These are phyloP conservation scores for Gomphus bonarii DNA, from an alignment of 1,284 basidiomycete genomes.

Conservation along the genomic window DNA sequence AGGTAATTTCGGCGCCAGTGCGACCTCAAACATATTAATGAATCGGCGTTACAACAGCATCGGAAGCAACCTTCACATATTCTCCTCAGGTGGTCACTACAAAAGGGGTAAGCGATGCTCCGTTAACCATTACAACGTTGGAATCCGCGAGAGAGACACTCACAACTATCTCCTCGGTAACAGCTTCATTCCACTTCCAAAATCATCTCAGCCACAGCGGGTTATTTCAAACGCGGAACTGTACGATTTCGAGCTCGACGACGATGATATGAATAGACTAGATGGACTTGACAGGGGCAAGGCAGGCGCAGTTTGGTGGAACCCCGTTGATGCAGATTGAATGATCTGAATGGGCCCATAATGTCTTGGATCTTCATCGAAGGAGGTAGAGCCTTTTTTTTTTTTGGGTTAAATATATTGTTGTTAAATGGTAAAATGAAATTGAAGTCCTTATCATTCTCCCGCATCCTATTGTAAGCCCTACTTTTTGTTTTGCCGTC, in stretches of 20 bases:
- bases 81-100: slow-evolving; percentile 75
- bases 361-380: not conserved
- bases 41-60: slow-evolving; percentile 27
- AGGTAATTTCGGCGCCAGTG: slow-evolving; percentile 24
- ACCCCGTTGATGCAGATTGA: not conserved
- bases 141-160: too few species aligned
- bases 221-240: slow-evolving; percentile 31
- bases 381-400: not conserved
- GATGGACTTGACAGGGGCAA: slow-evolving; percentile 28
- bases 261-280: slow-evolving; percentile 26
- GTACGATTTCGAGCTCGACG: slow-evolving; percentile 28
- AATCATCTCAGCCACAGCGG: slow-evolving; percentile 27
- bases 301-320: slow-evolving; percentile 18
- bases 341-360: not conserved
- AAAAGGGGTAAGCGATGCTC: slow-evolving; percentile 53
- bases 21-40: slow-evolving; percentile 3
- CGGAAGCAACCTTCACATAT: slow-evolving; percentile 58
- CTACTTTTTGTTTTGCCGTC: too few species aligned
- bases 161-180: too few species aligned
- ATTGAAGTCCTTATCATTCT: too few species aligned
- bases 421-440: not conserved
- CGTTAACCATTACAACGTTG: not conserved
- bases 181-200: slow-evolving; percentile 28
- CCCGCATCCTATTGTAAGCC: too few species aligned
- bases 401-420: not conserved